Evolutionary conservation across 805 yeast species (phyloP).

Genomic region (Helenozyma baotianmanensis): DNA sequence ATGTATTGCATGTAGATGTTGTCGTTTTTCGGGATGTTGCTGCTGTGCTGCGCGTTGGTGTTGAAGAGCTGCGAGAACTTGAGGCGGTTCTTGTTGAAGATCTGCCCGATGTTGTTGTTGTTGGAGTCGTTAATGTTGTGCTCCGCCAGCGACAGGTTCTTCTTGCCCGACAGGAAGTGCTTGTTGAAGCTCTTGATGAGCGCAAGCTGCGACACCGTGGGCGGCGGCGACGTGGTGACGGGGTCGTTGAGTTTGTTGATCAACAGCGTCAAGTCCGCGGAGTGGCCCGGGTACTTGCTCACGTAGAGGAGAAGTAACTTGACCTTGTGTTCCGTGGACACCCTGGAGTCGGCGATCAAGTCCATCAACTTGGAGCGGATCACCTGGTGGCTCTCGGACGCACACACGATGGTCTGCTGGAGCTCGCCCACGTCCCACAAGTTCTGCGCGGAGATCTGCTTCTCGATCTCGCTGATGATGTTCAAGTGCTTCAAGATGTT

Average conservation of each 20-base stretch:
- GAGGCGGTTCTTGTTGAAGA: constrained; percentile 31
- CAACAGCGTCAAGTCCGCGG: constrained; percentile 21
- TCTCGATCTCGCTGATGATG: constrained; percentile 80
- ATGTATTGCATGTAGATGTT: constrained; percentile 89
- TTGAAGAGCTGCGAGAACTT: constrained; percentile 28
- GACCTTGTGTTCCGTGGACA: constrained; percentile 56
- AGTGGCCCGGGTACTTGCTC: constrained; percentile 54
- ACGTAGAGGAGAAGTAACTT: constrained; percentile 72
- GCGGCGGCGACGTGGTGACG: constrained; percentile 23
- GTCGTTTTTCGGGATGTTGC: constrained; percentile 36
- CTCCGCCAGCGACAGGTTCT: background rate
- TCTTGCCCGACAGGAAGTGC: constrained; percentile 6
- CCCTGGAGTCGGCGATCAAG: constrained; percentile 40
- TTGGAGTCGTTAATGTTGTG: background rate
- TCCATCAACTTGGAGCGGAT: constrained; percentile 52
- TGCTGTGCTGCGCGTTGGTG: constrained; percentile 15
- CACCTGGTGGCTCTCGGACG: constrained; percentile 29
- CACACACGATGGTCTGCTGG: constrained; percentile 78
- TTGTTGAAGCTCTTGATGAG: constrained; percentile 26
- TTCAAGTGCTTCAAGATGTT: constrained; percentile 92
- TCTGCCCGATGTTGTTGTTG: constrained; percentile 21
- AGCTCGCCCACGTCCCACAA: constrained; percentile 86
- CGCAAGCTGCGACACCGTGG: constrained; percentile 29
- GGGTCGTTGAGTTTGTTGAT: constrained; percentile 27
- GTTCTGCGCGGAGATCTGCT: constrained; percentile 56